These are phyloP conservation scores for Apiospora phragmitis DNA, from an alignment of 2,329 filamentous ascomycete genomes.

Conservation along the genomic window DNA sequence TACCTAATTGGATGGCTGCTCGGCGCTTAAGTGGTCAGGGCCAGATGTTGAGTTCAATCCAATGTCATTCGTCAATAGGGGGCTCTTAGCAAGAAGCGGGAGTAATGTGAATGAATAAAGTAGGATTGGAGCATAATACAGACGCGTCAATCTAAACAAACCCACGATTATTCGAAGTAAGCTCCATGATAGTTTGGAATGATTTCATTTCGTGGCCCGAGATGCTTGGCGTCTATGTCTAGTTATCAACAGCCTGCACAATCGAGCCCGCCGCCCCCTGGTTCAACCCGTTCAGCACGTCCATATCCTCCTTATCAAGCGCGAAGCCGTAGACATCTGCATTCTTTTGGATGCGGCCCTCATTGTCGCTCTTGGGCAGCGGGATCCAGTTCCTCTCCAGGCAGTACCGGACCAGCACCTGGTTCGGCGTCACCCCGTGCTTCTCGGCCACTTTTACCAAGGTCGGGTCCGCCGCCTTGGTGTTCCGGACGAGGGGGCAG, in stretches of 20 bases:
- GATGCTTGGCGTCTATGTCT: background rate
- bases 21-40: no score
- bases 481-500: slow-evolving; percentile 57
- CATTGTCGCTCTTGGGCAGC: slow-evolving; percentile 64
- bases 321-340: slow-evolving; percentile 62
- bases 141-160: background rate
- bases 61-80: no score
- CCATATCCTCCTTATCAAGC: slow-evolving; percentile 58
- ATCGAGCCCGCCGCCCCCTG: slow-evolving; percentile 43
- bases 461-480: slow-evolving; percentile 60
- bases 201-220: background rate
- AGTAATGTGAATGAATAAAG: no score
- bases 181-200: background rate
- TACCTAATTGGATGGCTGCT: background rate
- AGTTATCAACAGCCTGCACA: slow-evolving; percentile 28
- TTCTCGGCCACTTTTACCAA: slow-evolving; percentile 58
- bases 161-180: background rate
- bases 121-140: background rate
- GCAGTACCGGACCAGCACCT: slow-evolving; percentile 68
- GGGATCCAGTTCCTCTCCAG: slow-evolving; percentile 71
- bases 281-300: slow-evolving; percentile 49
- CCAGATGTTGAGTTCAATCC: no score
- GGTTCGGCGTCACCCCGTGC: slow-evolving; percentile 60
- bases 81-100: no score
- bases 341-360: slow-evolving; percentile 60